A percentile compares a stretch with the other conserved stretches of the same genome.
These are phyloP conservation scores for Pichia sp. DNA, from an alignment of 1,139 yeast species.

Conservation along the genomic window DNA sequence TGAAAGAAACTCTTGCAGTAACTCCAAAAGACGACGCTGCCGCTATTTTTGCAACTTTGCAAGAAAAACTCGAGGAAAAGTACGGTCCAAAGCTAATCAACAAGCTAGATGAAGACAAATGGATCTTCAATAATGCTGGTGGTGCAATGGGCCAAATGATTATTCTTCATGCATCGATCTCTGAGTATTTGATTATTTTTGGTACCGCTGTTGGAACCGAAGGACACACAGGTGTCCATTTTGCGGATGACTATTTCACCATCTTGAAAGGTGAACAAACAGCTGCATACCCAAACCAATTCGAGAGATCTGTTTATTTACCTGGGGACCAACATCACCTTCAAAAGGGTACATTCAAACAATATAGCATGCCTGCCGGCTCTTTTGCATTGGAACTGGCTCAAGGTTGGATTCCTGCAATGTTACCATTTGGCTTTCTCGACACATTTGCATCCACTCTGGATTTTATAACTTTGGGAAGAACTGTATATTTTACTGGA, in stretches of 20 bases:
- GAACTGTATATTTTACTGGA: slow-evolving; percentile 69
- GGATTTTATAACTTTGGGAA: slow-evolving; percentile 59
- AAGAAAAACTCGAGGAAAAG: slow-evolving; percentile 47
- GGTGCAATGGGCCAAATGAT: slow-evolving; percentile 99
- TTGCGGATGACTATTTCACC: slow-evolving; percentile 94
- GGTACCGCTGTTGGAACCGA: slow-evolving; percentile 90
- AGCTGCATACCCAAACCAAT: slow-evolving; percentile 60
- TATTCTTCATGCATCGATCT: slow-evolving; percentile 88
- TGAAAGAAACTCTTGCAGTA: slow-evolving; percentile 42
- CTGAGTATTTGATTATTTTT: slow-evolving; percentile 84
- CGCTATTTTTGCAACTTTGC: slow-evolving; percentile 52
- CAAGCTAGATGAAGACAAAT: slow-evolving; percentile 63
- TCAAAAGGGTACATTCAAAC: slow-evolving; percentile 64
- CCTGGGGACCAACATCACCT: slow-evolving; percentile 86
- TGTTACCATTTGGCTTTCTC: slow-evolving; percentile 92
- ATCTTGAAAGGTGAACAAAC: slow-evolving; percentile 71
- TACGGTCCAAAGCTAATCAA: slow-evolving; percentile 62
- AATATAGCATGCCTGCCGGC: slow-evolving; percentile 76
- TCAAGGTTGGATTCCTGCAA: slow-evolving; percentile 97
- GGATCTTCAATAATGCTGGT: slow-evolving; percentile 97
- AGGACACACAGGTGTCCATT: slow-evolving; percentile 93
- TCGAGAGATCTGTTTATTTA: slow-evolving; percentile 53
- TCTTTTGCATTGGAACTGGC: slow-evolving; percentile 90
- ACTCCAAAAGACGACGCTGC: slow-evolving; percentile 56
- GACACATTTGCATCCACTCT: slow-evolving; percentile 75